Percentiles rank a stretch among this genome's conserved stretches.
phyloP scores from a whole-genome alignment of 2,329 filamentous ascomycete genomes.

The Mycosphaerelloides madeirae region DNA sequence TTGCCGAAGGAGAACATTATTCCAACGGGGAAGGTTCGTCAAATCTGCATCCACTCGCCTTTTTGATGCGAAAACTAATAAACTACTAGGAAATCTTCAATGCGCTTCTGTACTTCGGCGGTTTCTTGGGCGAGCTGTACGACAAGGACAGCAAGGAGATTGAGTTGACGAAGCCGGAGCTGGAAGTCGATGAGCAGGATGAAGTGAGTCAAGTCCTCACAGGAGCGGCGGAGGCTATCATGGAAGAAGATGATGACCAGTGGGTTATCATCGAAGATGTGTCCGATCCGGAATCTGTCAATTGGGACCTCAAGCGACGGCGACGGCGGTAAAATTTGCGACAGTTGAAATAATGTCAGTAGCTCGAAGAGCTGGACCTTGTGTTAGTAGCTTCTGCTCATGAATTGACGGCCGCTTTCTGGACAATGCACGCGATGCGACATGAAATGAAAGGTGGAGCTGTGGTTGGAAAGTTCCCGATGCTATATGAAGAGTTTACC shows the following conservation, averaged over 20 bases:
- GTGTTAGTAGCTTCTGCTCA: background rate
- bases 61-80: too few species aligned
- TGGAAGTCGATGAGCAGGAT: slow-evolving; percentile 2
- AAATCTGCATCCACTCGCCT: too few species aligned
- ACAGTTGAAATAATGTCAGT: background rate
- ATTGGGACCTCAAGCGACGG: slow-evolving; percentile 17
- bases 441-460: too few species aligned
- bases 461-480: too few species aligned
- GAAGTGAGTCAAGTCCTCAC: background rate
- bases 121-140: slow-evolving; percentile 60
- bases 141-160: slow-evolving; percentile 19
- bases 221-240: slow-evolving; percentile 3
- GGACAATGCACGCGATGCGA: too few species aligned
- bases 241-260: slow-evolving; percentile 11
- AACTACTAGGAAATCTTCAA: slow-evolving; percentile 68
- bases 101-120: slow-evolving; percentile 76
- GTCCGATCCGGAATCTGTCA: slow-evolving; percentile 8
- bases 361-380: background rate
- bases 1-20: slow-evolving; percentile 81
- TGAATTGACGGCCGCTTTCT: too few species aligned
- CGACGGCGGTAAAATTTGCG: slow-evolving; percentile 9
- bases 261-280: slow-evolving; percentile 13
- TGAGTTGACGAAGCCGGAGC: slow-evolving; percentile 9
- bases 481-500: too few species aligned
- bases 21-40: slow-evolving; percentile 54